Base-by-base conservation (phyloP, 2,329 filamentous ascomycete species). In the Penicillium sp. region DNA sequence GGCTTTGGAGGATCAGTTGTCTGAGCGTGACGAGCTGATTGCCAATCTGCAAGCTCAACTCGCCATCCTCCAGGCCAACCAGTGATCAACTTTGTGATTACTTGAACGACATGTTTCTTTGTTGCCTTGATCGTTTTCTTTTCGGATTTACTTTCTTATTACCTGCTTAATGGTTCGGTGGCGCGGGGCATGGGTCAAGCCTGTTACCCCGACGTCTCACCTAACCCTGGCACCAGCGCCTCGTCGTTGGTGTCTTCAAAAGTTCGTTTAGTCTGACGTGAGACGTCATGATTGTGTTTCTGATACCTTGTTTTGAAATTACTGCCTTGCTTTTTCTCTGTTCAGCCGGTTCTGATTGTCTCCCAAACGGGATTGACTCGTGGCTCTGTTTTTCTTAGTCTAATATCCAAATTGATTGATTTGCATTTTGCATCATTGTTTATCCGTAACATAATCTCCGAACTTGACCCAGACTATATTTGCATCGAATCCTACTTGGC, bases 1-100 rank as follows among this genome's bases (percentile, higher is more conserved):
- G 19, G 86, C 89, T 71, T 78, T 93, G 27, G 82, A 87, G 74
- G 81, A 82, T 42, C 54, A 62, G 33, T 58, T 77, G 7, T 66
- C 69, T 8, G 68, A 76, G n/a, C 59, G 59, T 11, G 62, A 65
- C 31, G 60, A 60, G 43, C 19, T 59, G 10, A 65, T 66, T 49
- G 64, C 60, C 35, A 59, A 61, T 14, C 56, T 66, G 14, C 50
- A 65, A 54, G 64, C 71, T 42, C 65, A 73, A 49, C 65, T 62
- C 42, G 48, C 61, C n/a, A 53, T 57, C 33, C 55, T 63, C 56
- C 46, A 57, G 49, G 56, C 52, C 26, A 56, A 58, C 49, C 55
- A 67, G 65, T 65, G 54, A 68, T 52, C 19, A 7, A 43, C 56
- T 45, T 46, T 55, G 49, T 49, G 49, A 53, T 52, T 48, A 47